These are phyloP conservation scores for Boletus hoseneyae DNA, from an alignment of 1,284 basidiomycete species.

Conservation along the genomic window DNA sequence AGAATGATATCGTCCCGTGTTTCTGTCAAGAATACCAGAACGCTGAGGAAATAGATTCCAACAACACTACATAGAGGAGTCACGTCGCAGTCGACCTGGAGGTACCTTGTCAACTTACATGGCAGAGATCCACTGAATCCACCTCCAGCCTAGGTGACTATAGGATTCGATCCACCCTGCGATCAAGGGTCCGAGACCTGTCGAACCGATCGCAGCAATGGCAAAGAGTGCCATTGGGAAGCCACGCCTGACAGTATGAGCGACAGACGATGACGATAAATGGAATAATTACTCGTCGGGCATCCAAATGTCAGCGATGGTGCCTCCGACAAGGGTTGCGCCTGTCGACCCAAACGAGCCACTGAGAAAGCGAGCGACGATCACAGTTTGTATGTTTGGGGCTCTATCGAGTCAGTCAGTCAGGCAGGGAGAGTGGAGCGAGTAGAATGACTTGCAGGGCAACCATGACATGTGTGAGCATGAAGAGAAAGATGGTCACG, in stretches of 20 bases:
- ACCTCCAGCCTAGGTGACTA: constrained; percentile 53
- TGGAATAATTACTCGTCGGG: constrained; percentile 26
- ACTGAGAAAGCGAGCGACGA: constrained; percentile 28
- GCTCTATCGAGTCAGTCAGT: constrained; percentile 21
- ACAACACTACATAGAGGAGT: constrained; percentile 29
- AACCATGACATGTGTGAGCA: constrained; percentile 38
- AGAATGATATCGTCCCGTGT: constrained; percentile 48
- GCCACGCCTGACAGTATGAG: constrained; percentile 43
- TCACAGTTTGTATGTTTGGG: constrained; percentile 32
- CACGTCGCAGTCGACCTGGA: not conserved
- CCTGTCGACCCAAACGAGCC: constrained; percentile 49
- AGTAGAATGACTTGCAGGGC: constrained; percentile 35
- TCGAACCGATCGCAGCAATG: constrained; percentile 44
- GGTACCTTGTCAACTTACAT: constrained; percentile 34
- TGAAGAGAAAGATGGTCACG: constrained; percentile 37
- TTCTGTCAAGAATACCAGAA: constrained; percentile 43
- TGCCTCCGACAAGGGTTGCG: constrained; percentile 62
- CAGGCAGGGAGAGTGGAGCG: not conserved
- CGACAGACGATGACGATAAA: not conserved
- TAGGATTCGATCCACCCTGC: constrained; percentile 58
- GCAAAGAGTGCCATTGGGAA: constrained; percentile 59
- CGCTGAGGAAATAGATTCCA: constrained; percentile 32
- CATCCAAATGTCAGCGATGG: constrained; percentile 49
- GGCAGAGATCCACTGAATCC: constrained; percentile 68
- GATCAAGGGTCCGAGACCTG: constrained; percentile 52